A percentile compares a stretch with the other conserved stretches of the same genome.
Conservation (phyloP, 2,329 filamentous ascomycete genomes). For the Stagonosporopsis tanaceti region DNA sequence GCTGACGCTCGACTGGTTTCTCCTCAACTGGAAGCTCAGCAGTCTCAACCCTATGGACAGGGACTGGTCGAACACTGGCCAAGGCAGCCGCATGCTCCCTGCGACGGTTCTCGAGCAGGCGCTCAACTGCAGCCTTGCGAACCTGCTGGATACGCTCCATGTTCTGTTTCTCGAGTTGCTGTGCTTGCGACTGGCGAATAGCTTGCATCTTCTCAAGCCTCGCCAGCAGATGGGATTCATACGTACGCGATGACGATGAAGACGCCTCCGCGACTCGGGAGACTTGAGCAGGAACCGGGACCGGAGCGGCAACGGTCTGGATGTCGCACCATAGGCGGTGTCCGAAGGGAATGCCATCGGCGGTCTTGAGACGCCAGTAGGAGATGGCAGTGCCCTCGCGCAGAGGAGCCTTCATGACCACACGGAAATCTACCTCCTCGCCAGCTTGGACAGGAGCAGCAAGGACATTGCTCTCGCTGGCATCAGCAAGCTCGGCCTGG, state of each 20-base stretch:
- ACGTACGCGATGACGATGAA: conserved; percentile 25
- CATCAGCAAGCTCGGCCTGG: conserved; percentile 76
- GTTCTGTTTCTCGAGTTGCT: conserved; percentile 36
- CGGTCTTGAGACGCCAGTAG: conserved; percentile 92
- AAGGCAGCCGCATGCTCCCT: conserved; percentile 45
- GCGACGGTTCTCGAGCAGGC: conserved; percentile 41
- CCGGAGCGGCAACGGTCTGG: conserved; percentile 61
- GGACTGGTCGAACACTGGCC: conserved; percentile 33
- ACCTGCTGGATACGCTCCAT: conserved; percentile 42
- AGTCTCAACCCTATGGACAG: conserved; percentile 33
- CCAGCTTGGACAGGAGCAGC: conserved; percentile 74
- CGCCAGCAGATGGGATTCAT: conserved; percentile 37
- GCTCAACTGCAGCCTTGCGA: conserved; percentile 48
- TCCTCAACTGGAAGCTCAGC: conserved; percentile 48
- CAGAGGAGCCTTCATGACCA: conserved; percentile 80
- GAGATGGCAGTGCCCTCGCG: conserved; percentile 84
- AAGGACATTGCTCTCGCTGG: conserved; percentile 83
- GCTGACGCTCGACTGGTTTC: conserved; percentile 27
- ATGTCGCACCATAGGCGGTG: conserved; percentile 97
- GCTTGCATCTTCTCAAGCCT: conserved; percentile 35
- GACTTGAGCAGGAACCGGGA: conserved; percentile 11
- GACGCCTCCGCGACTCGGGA: conserved; percentile 27
- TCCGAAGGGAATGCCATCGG: conserved; percentile 83
- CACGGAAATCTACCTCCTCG: conserved; percentile 80
- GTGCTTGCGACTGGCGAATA: conserved; percentile 27